phyloP scores from a whole-genome alignment of 2,329 filamentous ascomycete genomes.

The Beauveria asiatica region DNA sequence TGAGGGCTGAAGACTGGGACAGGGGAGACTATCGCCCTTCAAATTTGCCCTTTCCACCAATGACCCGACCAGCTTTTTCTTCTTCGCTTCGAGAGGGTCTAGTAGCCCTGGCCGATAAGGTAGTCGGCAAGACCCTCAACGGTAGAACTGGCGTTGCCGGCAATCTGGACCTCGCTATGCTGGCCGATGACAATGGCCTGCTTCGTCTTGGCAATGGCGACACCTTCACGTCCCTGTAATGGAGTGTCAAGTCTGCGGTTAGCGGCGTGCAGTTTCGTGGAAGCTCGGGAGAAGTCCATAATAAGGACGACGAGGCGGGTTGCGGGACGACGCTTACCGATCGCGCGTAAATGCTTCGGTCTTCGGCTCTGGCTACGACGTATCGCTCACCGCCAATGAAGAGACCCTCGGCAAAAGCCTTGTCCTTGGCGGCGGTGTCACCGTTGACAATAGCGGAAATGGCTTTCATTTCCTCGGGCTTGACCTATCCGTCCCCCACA shows the following conservation, averaged over 20 bases:
- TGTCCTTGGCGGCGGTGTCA: slow-evolving; percentile 44
- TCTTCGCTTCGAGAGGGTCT: slow-evolving; percentile 22
- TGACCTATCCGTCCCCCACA: slow-evolving; percentile 20
- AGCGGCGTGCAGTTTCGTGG: neutral
- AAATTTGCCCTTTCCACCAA: neutral
- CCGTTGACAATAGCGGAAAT: slow-evolving; percentile 45
- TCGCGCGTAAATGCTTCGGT: slow-evolving; percentile 75
- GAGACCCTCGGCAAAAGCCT: slow-evolving; percentile 64
- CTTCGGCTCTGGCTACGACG: slow-evolving; percentile 67
- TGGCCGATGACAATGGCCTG: slow-evolving; percentile 85
- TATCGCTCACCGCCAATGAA: slow-evolving; percentile 71
- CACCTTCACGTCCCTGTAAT: slow-evolving; percentile 61
- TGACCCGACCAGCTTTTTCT: neutral
- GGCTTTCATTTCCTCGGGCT: slow-evolving; percentile 49
- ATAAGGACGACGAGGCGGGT: neutral
- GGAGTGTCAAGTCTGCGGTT: neutral
- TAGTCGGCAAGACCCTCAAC: slow-evolving; percentile 84
- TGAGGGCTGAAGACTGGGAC: neutral
- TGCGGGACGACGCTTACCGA: slow-evolving; percentile 49
- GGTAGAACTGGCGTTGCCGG: slow-evolving; percentile 66
- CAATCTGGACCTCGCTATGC: slow-evolving; percentile 66
- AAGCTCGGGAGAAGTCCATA: too few relatives aligned
- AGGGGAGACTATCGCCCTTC: neutral
- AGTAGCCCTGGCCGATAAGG: slow-evolving; percentile 72
- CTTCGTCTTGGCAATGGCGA: slow-evolving; percentile 77